Percentiles rank a stretch among this genome's conserved stretches.
Conservation (phyloP, 257 asterid genomes). For the Solanum pimpinellifolium region DNA sequence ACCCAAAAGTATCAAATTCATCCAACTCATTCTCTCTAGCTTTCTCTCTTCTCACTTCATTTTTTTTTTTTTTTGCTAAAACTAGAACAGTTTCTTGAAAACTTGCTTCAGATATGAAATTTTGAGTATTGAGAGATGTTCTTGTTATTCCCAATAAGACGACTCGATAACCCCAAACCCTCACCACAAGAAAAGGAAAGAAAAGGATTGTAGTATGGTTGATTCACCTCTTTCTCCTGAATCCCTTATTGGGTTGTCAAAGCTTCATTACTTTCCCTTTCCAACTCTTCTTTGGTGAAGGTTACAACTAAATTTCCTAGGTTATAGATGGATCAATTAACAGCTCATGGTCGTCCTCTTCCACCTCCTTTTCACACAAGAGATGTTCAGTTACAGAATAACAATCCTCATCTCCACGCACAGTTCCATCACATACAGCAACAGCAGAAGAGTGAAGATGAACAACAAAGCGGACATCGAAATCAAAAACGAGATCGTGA, state of each 20-base stretch:
- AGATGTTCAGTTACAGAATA: slow-evolving; percentile 53
- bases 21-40: slow-evolving; percentile 1
- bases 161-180: neutral
- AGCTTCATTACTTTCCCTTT: neutral
- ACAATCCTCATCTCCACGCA: slow-evolving; percentile 22
- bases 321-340: slow-evolving; percentile 51
- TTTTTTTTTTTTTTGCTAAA: no score
- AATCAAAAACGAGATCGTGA: slow-evolving; percentile 41
- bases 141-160: no score
- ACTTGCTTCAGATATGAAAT: no score
- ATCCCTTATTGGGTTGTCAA: slow-evolving; percentile 15
- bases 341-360: slow-evolving; percentile 67
- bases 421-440: slow-evolving; percentile 27
- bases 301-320: neutral
- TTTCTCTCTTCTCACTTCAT: neutral
- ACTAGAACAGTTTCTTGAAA: no score
- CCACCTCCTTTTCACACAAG: slow-evolving; percentile 76
- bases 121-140: no score
- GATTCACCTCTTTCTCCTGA: slow-evolving; percentile 10
- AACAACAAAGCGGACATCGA: slow-evolving; percentile 29
- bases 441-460: slow-evolving; percentile 28
- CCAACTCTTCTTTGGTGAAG: slow-evolving; percentile 14
- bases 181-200: slow-evolving; percentile 5
- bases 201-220: neutral
- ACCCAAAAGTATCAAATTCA: slow-evolving; percentile 17